A percentile compares a stretch with the other conserved stretches of the same genome.
Conservation (phyloP, 371 early-diverging fungal species). For the Mucor lusitanicus region DNA sequence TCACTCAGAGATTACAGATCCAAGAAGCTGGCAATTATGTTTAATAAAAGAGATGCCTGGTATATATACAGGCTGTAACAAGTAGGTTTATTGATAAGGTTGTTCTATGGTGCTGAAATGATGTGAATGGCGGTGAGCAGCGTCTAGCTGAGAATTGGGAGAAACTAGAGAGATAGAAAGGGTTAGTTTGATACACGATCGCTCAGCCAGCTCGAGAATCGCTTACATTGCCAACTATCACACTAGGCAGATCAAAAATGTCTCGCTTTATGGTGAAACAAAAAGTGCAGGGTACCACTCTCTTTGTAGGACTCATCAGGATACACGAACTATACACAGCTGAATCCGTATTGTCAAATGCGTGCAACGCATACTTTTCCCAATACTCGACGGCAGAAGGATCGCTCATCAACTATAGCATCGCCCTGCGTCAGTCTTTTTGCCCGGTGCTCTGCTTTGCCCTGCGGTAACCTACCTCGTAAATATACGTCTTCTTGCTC, state of each 20-base stretch:
- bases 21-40: not conserved
- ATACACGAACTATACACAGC: conserved; percentile 81
- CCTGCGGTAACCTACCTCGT: conserved; percentile 65
- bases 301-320: conserved; percentile 66
- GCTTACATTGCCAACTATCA: conserved; percentile 75
- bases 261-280: conserved; percentile 93
- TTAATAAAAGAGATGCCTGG: not conserved
- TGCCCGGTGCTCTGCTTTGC: too few species aligned
- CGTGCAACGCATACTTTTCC: conserved; percentile 87
- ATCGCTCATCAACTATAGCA: conserved; percentile 86
- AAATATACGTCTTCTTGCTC: conserved; percentile 73
- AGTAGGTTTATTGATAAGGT: too few species aligned
- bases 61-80: not conserved
- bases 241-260: conserved; percentile 89
- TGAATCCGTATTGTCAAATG: conserved; percentile 86
- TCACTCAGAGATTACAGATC: not conserved
- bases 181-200: conserved; percentile 26
- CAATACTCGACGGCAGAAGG: conserved; percentile 89
- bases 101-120: not conserved
- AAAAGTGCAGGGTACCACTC: conserved; percentile 81
- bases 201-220: conserved; percentile 82
- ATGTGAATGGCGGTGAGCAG: not conserved
- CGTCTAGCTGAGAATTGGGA: conserved; percentile 35
- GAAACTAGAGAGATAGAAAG: conserved; percentile 17
- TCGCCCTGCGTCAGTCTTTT: not conserved